Base-by-base conservation (phyloP, 164 flowering plant genomes). In the Liquidambar formosana region DNA sequence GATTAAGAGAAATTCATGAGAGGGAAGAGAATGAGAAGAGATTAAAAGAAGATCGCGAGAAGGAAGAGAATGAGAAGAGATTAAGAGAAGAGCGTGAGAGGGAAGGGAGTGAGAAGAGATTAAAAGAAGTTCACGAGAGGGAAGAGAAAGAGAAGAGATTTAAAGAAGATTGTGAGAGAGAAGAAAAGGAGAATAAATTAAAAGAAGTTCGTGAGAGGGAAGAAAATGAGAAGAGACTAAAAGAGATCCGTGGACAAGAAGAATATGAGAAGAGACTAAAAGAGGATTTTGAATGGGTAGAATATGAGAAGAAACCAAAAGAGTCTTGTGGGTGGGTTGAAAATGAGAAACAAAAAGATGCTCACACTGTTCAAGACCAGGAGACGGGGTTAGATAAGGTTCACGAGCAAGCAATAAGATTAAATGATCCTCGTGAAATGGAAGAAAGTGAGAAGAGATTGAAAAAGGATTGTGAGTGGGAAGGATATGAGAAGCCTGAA, bases 391-490 rank as follows among this genome's bases (percentile, higher is more conserved):
- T 14, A 21, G 63, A 64, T 22, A 60, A 33, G 57, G 62, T 16
- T 67, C 49, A 62, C 56, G 52, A 68, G 10, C 69, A 54, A 26
- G 70, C 64, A 45, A 41, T 28, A n/a, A 51, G 57, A 51, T 10
- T 46, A 10, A 48, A 46, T 52, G 63, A 41, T 27, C 11, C 57
- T 49, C 12, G 11, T 65, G 57, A 45, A 18, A 61, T 12, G 27
- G 74, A 72, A 52, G 60, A 53, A 59, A 59, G 56, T 46, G 66
- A 65, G 15, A 48, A 46, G 57, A 61, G 10, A 2, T 27, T n/a
- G 51, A 43, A 62, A 10, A 74, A 60, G 13, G 60, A 65, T 27
- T 51, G 16, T 44, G 74, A 59, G 49, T 57, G 44, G 23, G 75
- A 57, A 43, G 49, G 45, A 38, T 49, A 48, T 63, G 67, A 64